Percentiles rank a stretch among this genome's conserved stretches.
Evolutionary conservation across 768 basidiomycete species (phyloP).

Genomic region (Cystoderma amianthinum): DNA sequence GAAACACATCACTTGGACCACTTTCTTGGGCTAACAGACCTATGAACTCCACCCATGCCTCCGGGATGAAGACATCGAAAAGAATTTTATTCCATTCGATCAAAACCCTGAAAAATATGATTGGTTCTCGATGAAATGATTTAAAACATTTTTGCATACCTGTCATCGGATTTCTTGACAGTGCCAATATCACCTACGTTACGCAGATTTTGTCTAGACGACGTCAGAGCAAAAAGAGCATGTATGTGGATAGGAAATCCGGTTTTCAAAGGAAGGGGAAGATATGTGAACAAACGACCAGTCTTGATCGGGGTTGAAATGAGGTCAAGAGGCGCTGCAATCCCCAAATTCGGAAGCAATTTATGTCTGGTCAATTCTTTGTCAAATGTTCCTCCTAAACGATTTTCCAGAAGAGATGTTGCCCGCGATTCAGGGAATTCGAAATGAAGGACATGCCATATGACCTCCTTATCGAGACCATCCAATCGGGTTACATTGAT

Average conservation of each 20-base stretch:
- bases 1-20: slow-evolving; percentile 21
- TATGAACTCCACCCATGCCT: slow-evolving; percentile 31
- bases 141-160: slow-evolving; percentile 21
- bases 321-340: slow-evolving; percentile 24
- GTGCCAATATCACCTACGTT: slow-evolving; percentile 33
- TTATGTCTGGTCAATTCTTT: slow-evolving; percentile 28
- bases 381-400: slow-evolving; percentile 16
- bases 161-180: slow-evolving; percentile 28
- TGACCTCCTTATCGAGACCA: slow-evolving; percentile 6
- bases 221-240: slow-evolving; percentile 37
- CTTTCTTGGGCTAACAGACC: slow-evolving; percentile 17
- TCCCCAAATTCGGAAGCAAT: slow-evolving; percentile 27
- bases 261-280: slow-evolving; percentile 39
- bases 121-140: not conserved
- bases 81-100: slow-evolving; percentile 42
- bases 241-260: slow-evolving; percentile 40
- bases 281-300: slow-evolving; percentile 43
- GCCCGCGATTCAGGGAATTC: slow-evolving; percentile 18
- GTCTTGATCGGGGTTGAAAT: not conserved
- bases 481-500: slow-evolving; percentile 9
- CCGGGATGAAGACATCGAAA: slow-evolving; percentile 37
- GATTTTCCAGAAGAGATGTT: slow-evolving; percentile 14
- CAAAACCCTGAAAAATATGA: slow-evolving; percentile 22
- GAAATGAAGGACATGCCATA: slow-evolving; percentile 27
- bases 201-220: slow-evolving; percentile 34